Conservation (phyloP, 108 stramenopile species). For the Nitzschia sp. region DNA sequence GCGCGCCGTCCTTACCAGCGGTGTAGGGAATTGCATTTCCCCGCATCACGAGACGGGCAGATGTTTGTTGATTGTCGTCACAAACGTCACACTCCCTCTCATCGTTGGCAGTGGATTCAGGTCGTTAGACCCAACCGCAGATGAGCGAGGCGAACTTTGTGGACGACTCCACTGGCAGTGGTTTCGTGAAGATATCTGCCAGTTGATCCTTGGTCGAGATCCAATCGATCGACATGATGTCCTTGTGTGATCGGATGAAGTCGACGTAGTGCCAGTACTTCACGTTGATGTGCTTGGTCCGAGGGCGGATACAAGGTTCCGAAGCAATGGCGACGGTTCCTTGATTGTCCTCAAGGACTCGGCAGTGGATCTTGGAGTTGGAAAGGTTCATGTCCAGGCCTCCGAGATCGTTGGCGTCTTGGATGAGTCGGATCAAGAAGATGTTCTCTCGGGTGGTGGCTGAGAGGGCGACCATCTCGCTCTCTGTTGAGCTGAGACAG, state of each 20-base stretch:
- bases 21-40: no score
- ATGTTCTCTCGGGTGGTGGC: slow-evolving; percentile 6
- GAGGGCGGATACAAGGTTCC: slow-evolving; percentile 2
- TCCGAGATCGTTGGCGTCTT: not conserved
- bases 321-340: slow-evolving; percentile 21
- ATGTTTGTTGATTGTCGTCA: no score
- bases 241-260: slow-evolving; percentile 26
- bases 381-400: slow-evolving; percentile 3
- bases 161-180: no score
- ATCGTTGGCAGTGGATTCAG: slow-evolving; percentile 5
- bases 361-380: not conserved
- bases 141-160: no score
- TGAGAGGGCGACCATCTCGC: not conserved
- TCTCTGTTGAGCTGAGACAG: not conserved
- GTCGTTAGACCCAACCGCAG: slow-evolving; percentile 15
- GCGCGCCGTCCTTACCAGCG: no score
- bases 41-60: no score
- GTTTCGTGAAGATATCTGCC: slow-evolving; percentile 17
- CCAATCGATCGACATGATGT: not conserved
- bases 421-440: not conserved
- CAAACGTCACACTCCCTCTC: slow-evolving; percentile 21
- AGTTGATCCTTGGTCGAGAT: slow-evolving; percentile 4
- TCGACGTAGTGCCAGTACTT: slow-evolving; percentile 46
- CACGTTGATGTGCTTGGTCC: slow-evolving; percentile 45
- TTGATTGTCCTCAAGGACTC: slow-evolving; percentile 46